Base-by-base conservation (phyloP, 2,329 filamentous ascomycete species). In the Aspergillus unguis region DNA sequence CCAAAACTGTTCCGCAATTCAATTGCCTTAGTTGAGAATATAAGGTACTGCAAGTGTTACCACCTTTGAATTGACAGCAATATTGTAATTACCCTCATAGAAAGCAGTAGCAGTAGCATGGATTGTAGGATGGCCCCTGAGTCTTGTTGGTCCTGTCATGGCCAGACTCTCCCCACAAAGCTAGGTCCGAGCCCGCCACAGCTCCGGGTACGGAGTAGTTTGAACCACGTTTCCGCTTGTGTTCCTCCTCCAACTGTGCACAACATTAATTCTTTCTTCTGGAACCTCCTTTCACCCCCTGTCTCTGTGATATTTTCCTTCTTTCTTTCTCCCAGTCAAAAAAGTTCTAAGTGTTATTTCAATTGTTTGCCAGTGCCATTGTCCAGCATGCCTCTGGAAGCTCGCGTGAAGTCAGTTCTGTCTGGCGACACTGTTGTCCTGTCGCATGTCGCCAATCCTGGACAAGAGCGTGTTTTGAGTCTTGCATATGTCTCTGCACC, bases 381-480 rank as follows among this genome's bases (percentile, higher is more conserved):
- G 53, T 47, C 50, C 49, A 62, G 58, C 58, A 71, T 73, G 71
- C 66, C 71, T 60, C 61, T 77, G 52, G 72, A 81, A 77, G 80
- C 86, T 70, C 88, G 85, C 66, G 92, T 97, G 74, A 99, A 99
- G 81, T 90, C 87, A 71, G 90, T 96, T 62, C 79, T 95, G 67
- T 96, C 92, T 67, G 94, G 94, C 66, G 94, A 97, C 78, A 96
- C 92, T 28, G 76, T 97, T 63, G 79, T 97, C 59, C 78, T 97
- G 66, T 84, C 86, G 64, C 90, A 88, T 73, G 80, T 89, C 68
- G 86, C 85, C 72, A 92, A 95, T 70, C 87, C 88, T 33, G 80
- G 84, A 59, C 84, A 87, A 72, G 94, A 97, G 77, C 88, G 90
- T 65, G 89, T 82, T 48, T 81, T 99, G 64, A 95, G 91, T 67